Conservation (phyloP, 352 stramenopile genomes). For the Pythium dissotocum region DNA sequence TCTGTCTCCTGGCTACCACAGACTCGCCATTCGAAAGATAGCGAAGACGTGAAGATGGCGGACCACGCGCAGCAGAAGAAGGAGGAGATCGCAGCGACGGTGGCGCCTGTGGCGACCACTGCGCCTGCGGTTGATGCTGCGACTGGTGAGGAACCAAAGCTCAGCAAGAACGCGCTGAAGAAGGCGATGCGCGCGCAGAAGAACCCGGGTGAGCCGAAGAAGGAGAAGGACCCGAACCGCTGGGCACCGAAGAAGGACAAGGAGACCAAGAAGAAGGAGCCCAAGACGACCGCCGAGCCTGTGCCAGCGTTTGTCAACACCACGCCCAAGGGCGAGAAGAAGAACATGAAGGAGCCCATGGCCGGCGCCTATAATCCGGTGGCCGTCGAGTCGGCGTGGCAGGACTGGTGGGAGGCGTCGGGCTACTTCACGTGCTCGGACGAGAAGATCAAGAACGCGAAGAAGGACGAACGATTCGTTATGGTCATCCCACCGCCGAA, state of each 20-base stretch:
- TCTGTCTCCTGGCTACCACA: conserved; percentile 9
- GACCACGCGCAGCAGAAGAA: conserved; percentile 21
- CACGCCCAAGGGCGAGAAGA: conserved; percentile 95
- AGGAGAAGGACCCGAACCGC: conserved; percentile 95
- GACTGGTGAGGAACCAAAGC: conserved; percentile 53
- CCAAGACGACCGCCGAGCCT: conserved; percentile 34
- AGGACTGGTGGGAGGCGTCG: conserved; percentile 97
- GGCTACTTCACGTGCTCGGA: conserved; percentile 96
- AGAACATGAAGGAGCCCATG: conserved; percentile 92
- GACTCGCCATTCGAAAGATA: conserved; percentile 26
- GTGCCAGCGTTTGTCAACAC: conserved; percentile 86
- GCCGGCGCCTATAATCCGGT: conserved; percentile 92
- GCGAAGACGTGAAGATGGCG: conserved; percentile 17
- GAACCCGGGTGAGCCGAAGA: conserved; percentile 86
- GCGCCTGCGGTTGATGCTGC: conserved; percentile 9
- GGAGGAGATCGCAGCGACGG: conserved; percentile 16
- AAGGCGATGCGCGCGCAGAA: conserved; percentile 91
- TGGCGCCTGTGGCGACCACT: conserved; percentile 20
- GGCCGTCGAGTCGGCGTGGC: conserved; percentile 97
- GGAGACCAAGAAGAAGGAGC: conserved; percentile 81
- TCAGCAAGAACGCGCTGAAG: conserved; percentile 97
- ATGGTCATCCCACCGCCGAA: conserved; percentile 95
- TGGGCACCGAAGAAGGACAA: conserved; percentile 88
- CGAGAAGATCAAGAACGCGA: conserved; percentile 69
- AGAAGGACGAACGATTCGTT: conserved; percentile 92